These are phyloP conservation scores for Peronospora destructor DNA, from an alignment of 352 stramenopile species.

Conservation along the genomic window DNA sequence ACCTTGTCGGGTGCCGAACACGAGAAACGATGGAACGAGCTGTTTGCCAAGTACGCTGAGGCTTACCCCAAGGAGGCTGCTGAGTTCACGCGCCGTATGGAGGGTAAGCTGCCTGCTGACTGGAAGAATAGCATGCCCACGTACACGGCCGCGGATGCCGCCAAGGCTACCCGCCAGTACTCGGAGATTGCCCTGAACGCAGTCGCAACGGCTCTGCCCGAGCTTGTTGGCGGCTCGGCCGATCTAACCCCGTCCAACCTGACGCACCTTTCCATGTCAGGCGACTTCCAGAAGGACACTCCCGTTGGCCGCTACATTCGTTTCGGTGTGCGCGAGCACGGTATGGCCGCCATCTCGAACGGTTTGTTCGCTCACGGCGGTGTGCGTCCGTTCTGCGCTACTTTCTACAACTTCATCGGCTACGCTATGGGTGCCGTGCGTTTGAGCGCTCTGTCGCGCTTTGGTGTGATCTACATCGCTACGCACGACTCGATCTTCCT, in stretches of 20 bases:
- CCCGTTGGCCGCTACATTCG: constrained; percentile 94
- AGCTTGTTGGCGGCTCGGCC: constrained; percentile 96
- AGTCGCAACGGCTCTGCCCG: constrained; percentile 88
- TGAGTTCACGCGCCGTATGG: constrained; percentile 93
- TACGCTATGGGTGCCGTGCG: constrained; percentile 95
- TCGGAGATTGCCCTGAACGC: constrained; percentile 94
- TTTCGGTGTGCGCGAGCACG: constrained; percentile 98
- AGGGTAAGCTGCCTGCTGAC: constrained; percentile 86
- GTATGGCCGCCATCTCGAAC: constrained; percentile 97
- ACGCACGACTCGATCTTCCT: constrained; percentile 99
- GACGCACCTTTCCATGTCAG: constrained; percentile 92
- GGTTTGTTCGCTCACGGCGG: constrained; percentile 97
- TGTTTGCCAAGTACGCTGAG: constrained; percentile 88
- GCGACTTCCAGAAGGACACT: constrained; percentile 96
- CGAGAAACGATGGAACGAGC: constrained; percentile 86
- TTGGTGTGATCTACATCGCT: constrained; percentile 97
- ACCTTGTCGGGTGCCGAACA: constrained; percentile 59
- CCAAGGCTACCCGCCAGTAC: constrained; percentile 90
- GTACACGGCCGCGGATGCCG: constrained; percentile 86
- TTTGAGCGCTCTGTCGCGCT: constrained; percentile 90
- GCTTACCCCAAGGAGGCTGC: constrained; percentile 88
- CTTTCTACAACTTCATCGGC: constrained; percentile 99
- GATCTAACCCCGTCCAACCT: constrained; percentile 98
- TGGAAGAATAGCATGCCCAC: constrained; percentile 90
- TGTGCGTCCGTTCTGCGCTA: constrained; percentile 96